Evolutionary conservation across 768 basidiomycete species (phyloP), one percentile per base, ranked within the genome.

Genomic region (Lactifluus volemus): DNA sequence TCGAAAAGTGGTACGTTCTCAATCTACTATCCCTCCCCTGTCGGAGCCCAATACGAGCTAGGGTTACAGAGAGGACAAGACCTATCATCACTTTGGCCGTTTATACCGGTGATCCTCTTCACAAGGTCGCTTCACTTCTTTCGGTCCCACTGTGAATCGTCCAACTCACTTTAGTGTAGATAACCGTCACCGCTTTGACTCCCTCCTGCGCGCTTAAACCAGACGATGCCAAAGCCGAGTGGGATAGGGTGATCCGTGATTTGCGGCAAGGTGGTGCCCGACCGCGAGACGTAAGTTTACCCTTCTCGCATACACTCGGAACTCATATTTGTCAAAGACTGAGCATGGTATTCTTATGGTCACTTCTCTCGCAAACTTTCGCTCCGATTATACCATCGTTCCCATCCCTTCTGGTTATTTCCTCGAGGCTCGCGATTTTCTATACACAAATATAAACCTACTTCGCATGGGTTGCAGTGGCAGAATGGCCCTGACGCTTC

Each of bases 281-380:
- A n/a, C 88, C 88, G 2, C 84, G 82, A 70, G 78, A 85, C 71
- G 85, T 83, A 65, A 58, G 71, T 39, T 21, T 38, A 19, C 45
- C 3, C 21, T 49, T 44, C 64, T 67, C 52, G 14, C 25, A 66
- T 56, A 30, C 30, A 30, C 51, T 36, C 41, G 34, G 38, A n/a
- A 32, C 39, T 11, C 39, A 36, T 30, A 21, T 4, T 15, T 42
- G 32, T 60, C 12, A 45, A 62, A 86, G 81, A 89, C 84, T 10
- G 77, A 79, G 14, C 74, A 84, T 55, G 91, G 91, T 52, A 73
- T 79, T 29, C 77, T 93, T 67, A 84, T 92, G 82, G 82, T 84
- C 58, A 93, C 91, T 30, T 92, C 89, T 11, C 81, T 93, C 30
- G 88, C 89, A 48, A 86, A 89, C 75, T 93, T 93, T 70, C 88